Base-by-base conservation (phyloP, 2,329 filamentous ascomycete species). In the Calcarisporium arbuscula region DNA sequence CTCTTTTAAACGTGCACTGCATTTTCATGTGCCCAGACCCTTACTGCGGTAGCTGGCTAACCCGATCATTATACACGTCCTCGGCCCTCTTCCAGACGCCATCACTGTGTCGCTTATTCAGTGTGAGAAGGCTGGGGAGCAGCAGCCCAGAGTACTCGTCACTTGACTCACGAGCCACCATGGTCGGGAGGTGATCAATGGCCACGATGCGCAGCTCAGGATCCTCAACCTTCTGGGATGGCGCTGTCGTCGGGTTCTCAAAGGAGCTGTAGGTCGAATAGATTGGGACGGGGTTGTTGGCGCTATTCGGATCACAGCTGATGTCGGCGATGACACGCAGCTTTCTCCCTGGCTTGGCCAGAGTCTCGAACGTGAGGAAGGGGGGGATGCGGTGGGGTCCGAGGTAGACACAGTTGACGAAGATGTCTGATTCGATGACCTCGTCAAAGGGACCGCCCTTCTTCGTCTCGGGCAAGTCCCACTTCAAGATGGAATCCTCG, bases 331-430 rank as follows among this genome's bases (percentile, higher is more conserved):
- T 76, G 28, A 94, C 85, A 35, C 75, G 77, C 35, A 95, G 74
- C 53, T 80, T 82, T 56, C 90, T 81, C 49, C 71, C 71, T 4
- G 82, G 68, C 36, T 47, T 44, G 26, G 70, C 65, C 44, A 79
- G 70, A 36, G 95, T 75, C 47, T 85, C 74, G 41, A 70, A 54
- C 60, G 85, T 80, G 54, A 94, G 74, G 56, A 95, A 95, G 21
- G 83, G 82, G 18, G 85, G 83, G 47, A 92, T 89, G 17, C 42
- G 49, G 56, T 81, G 76, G 48, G 55, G 46, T 26, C 45, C 43
- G 28, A 95, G 78, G 65, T 95, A 95, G 58, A 95, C 90, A 73
- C 83, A 88, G 14, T 92, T 94, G 58, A 92, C 71, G 56, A 88
- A 86, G 54, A 87, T 81, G 51, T 85, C 80, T 41, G 68, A 73